Percentiles rank a stretch among this genome's conserved stretches.
Evolutionary conservation across 2,329 filamentous ascomycete species (phyloP).

Genomic region (Botrytis porri): DNA sequence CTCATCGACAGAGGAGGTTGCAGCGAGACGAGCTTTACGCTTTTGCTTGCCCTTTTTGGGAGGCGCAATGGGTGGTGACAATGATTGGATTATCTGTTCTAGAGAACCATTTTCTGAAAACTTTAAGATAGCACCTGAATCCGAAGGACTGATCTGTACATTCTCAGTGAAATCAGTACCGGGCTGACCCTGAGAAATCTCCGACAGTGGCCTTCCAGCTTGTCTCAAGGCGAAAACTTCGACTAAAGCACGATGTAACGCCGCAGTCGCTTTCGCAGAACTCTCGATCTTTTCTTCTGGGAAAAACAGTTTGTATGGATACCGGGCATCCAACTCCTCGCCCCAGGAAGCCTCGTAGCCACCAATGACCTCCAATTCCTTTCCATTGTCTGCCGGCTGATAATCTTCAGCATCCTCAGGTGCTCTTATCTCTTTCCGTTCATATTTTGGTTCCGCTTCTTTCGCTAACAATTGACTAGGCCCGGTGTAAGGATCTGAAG

Average conservation of each 20-base stretch:
- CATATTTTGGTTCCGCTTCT: conserved; percentile 21
- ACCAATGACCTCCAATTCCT: conserved; percentile 54
- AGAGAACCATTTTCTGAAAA: conserved; percentile 26
- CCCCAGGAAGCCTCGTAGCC: conserved; percentile 45
- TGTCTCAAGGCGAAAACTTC: conserved; percentile 51
- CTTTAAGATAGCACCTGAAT: conserved; percentile 27
- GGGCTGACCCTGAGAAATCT: conserved; percentile 25
- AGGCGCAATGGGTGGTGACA: conserved; percentile 12
- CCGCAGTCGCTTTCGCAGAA: conserved; percentile 39
- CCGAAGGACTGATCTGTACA: conserved; percentile 32
- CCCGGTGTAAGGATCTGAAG: conserved; percentile 47
- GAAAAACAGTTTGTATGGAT: conserved; percentile 44
- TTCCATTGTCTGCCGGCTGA: conserved; percentile 47
- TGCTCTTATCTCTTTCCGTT: conserved; percentile 17
- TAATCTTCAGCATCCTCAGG: conserved; percentile 39
- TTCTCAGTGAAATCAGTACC: conserved; percentile 28
- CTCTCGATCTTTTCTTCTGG: conserved; percentile 39
- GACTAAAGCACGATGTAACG: conserved; percentile 54
- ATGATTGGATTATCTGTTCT: conserved; percentile 25
- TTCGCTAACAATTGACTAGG: conserved; percentile 33
- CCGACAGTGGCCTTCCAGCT: conserved; percentile 39
- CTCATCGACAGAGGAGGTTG: conserved; percentile 23
- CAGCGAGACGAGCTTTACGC: conserved; percentile 7
- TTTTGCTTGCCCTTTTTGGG: conserved; percentile 15
- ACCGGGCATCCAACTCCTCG: conserved; percentile 38